Conservation (phyloP, 2,329 filamentous ascomycete species). For the Penicillium sclerotigenum region DNA sequence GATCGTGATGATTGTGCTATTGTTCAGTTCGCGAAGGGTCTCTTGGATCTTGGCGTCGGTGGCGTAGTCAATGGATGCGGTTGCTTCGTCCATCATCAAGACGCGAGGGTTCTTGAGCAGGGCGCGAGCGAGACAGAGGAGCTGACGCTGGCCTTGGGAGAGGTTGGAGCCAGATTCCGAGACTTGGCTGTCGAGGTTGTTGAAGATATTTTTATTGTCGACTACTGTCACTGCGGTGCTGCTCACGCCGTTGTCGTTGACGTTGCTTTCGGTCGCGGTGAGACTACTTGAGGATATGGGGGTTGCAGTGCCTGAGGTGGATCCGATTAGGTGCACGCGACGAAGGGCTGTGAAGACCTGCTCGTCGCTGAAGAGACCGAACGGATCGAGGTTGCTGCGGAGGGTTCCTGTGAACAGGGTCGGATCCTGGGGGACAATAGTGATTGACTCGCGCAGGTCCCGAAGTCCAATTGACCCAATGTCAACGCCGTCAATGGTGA, state of each 20-base stretch:
- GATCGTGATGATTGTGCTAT: constrained; percentile 91
- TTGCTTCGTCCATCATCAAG: constrained; percentile 98
- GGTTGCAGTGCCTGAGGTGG: constrained; percentile 36
- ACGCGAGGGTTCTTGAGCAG: constrained; percentile 89
- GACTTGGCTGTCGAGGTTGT: constrained; percentile 77
- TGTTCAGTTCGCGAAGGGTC: constrained; percentile 85
- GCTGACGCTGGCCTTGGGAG: constrained; percentile 92
- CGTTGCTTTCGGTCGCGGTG: constrained; percentile 21
- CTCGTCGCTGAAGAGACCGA: constrained; percentile 81
- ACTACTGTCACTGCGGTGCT: constrained; percentile 28
- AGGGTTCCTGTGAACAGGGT: constrained; percentile 92
- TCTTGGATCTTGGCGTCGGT: constrained; percentile 96
- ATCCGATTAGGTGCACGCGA: constrained; percentile 76
- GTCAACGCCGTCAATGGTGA: constrained; percentile 87
- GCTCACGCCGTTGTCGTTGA: constrained; percentile 14
- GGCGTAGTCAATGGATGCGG: constrained; percentile 92
- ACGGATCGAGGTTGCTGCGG: constrained; percentile 88
- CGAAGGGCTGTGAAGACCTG: constrained; percentile 83
- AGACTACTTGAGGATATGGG: constrained; percentile 32
- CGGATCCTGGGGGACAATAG: constrained; percentile 93
- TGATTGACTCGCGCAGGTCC: constrained; percentile 88
- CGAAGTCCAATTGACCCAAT: constrained; percentile 87
- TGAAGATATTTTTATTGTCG: constrained; percentile 93
- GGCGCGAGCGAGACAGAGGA: constrained; percentile 87
- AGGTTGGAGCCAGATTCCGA: constrained; percentile 90